Evolutionary conservation across 371 early-diverging fungal species (phyloP).

Genomic region (Fennellomyces sp.): DNA sequence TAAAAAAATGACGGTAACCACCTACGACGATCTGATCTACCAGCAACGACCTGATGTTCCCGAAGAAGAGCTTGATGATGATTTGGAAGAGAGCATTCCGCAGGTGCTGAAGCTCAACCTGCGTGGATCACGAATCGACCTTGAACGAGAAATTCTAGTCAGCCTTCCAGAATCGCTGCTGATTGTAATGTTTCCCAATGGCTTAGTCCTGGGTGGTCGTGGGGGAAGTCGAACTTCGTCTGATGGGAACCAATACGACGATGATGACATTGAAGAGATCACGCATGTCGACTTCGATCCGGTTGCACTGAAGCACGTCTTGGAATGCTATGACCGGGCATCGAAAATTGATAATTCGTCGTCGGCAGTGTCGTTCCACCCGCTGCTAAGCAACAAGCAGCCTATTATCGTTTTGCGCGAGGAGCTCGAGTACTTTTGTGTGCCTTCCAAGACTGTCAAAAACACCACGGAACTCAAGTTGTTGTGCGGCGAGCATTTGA

Average conservation of each 20-base stretch:
- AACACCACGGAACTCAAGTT: constrained; percentile 55
- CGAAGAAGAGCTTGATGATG: constrained; percentile 27
- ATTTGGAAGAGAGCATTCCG: constrained; percentile 48
- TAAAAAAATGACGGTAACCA: background rate
- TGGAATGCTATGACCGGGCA: constrained; percentile 52
- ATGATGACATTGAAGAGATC: constrained; percentile 55
- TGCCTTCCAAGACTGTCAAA: constrained; percentile 27
- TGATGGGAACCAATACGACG: constrained; percentile 37
- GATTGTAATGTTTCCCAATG: constrained; percentile 85
- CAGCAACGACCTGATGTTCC: background rate
- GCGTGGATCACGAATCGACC: constrained; percentile 70
- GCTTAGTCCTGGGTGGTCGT: constrained; percentile 60
- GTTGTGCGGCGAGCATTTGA: constrained; percentile 63
- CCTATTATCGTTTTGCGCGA: constrained; percentile 69
- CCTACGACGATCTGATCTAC: background rate
- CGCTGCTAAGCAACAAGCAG: constrained; percentile 67
- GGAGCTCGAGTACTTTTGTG: constrained; percentile 64
- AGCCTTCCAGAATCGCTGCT: constrained; percentile 77
- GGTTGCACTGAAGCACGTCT: constrained; percentile 60
- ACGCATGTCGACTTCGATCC: constrained; percentile 70
- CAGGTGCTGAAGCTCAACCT: constrained; percentile 67
- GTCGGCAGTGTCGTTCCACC: constrained; percentile 24
- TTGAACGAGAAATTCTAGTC: constrained; percentile 75
- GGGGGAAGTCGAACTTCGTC: constrained; percentile 8
- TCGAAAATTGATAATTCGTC: constrained; percentile 25